Percentiles rank a stretch among this genome's conserved stretches.
Conservation (phyloP, 192 early-diverging fungal genomes). For the Coemansia sp. region DNA sequence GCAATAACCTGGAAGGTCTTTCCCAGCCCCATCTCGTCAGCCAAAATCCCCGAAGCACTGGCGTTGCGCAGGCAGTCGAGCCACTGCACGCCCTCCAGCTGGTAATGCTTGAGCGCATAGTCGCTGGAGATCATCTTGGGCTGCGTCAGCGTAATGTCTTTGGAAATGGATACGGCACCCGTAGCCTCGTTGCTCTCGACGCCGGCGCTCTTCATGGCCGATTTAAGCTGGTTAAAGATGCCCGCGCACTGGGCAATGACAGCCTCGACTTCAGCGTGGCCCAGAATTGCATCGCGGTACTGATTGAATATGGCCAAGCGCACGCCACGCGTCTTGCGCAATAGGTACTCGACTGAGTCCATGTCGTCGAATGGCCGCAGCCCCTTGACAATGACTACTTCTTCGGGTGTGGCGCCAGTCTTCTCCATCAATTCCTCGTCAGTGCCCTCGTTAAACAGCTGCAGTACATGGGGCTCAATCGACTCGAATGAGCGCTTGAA, state of each 20-base stretch:
- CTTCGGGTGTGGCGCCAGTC: constrained; percentile 34
- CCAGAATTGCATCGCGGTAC: constrained; percentile 49
- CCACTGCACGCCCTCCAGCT: constrained; percentile 90
- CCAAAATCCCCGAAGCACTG: constrained; percentile 76
- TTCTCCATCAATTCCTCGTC: constrained; percentile 41
- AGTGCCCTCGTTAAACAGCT: constrained; percentile 39
- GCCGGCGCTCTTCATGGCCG: constrained; percentile 40
- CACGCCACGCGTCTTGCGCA: constrained; percentile 62
- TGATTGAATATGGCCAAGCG: constrained; percentile 64
- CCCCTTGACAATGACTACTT: constrained; percentile 46
- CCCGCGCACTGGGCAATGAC: constrained; percentile 56
- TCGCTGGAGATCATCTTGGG: constrained; percentile 63
- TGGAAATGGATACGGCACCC: constrained; percentile 43
- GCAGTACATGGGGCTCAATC: constrained; percentile 46
- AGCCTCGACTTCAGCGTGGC: constrained; percentile 54
- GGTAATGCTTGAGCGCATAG: constrained; percentile 79
- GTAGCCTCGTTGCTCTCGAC: constrained; percentile 46
- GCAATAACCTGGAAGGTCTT: constrained; percentile 92
- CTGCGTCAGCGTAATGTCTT: constrained; percentile 57
- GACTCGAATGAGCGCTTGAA: constrained; percentile 30
- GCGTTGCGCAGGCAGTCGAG: constrained; percentile 74
- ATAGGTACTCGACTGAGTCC: constrained; percentile 55
- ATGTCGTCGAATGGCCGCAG: constrained; percentile 65
- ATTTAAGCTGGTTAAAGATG: constrained; percentile 41
- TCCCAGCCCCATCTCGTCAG: constrained; percentile 88